Conservation (phyloP, 768 basidiomycete genomes). For the Pleurotus pulmonarius region DNA sequence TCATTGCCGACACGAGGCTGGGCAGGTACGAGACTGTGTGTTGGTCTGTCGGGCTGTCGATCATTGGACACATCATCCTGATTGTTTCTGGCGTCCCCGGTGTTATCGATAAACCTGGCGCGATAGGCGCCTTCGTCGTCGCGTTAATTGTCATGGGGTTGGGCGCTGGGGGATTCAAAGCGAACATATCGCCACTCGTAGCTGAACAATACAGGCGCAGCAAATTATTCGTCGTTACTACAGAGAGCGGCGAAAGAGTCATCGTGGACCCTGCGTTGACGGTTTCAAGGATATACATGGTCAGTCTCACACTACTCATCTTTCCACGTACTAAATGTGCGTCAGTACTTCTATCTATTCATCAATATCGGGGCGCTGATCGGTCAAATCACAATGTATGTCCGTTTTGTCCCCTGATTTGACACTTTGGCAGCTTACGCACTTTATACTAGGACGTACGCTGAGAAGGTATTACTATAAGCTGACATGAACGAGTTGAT, state of each 20-base stretch:
- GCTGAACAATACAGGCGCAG: slow-evolving; percentile 71
- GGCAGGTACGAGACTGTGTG: slow-evolving; percentile 76
- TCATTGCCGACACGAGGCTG: slow-evolving; percentile 67
- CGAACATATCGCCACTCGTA: slow-evolving; percentile 73
- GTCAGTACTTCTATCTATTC: slow-evolving; percentile 63
- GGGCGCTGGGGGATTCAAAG: slow-evolving; percentile 70
- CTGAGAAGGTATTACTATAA: slow-evolving; percentile 54
- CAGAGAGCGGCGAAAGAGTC: slow-evolving; percentile 59
- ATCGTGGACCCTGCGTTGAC: slow-evolving; percentile 74
- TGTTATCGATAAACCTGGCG: slow-evolving; percentile 50
- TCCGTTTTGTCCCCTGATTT: neutral
- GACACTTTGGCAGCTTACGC: neutral
- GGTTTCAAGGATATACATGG: slow-evolving; percentile 71
- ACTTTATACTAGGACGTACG: slow-evolving; percentile 35
- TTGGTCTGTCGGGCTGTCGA: slow-evolving; percentile 52
- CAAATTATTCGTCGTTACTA: slow-evolving; percentile 46
- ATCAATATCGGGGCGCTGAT: slow-evolving; percentile 70
- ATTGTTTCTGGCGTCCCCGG: slow-evolving; percentile 64
- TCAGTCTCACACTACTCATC: slow-evolving; percentile 19
- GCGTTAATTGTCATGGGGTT: slow-evolving; percentile 61
- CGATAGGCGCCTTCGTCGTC: slow-evolving; percentile 49
- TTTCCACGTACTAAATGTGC: neutral
- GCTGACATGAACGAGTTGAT: neutral
- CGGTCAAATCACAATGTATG: slow-evolving; percentile 60
- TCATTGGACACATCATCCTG: slow-evolving; percentile 65